Conservation (phyloP, 2,329 filamentous ascomycete genomes). For the Fragosphaeria purpurea region DNA sequence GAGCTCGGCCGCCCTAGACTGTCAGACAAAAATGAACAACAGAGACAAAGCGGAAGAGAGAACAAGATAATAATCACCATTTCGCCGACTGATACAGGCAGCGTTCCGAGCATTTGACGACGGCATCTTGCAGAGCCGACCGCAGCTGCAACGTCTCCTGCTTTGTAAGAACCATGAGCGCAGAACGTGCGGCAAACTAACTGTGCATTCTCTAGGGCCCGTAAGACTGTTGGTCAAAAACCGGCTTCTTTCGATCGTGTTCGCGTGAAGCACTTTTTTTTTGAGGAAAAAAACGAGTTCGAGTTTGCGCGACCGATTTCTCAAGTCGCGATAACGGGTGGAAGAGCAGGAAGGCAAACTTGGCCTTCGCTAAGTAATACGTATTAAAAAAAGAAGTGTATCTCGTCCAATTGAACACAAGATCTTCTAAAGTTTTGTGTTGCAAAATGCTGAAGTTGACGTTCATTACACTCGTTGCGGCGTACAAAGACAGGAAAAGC, state of each 20-base stretch:
- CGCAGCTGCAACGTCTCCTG: constrained; percentile 56
- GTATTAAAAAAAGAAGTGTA: background rate
- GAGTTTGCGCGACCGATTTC: background rate
- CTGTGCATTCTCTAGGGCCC: no score
- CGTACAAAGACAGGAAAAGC: background rate
- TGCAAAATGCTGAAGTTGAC: no score
- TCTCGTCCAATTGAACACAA: no score
- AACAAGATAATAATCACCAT: constrained; percentile 52
- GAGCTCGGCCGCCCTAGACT: constrained; percentile 78
- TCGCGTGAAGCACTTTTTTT: no score
- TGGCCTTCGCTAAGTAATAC: no score
- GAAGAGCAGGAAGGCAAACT: no score
- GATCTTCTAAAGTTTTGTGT: no score
- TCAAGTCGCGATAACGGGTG: background rate
- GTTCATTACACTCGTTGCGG: no score
- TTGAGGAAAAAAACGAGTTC: background rate
- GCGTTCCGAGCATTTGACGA: constrained; percentile 84
- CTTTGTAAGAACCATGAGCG: constrained; percentile 42
- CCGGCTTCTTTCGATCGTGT: no score
- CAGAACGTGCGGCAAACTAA: background rate
- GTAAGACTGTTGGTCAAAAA: no score
- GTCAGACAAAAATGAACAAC: constrained; percentile 10
- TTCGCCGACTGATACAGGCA: constrained; percentile 95
- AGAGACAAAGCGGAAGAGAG: background rate
- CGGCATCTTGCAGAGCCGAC: constrained; percentile 69